A percentile compares a stretch with the other conserved stretches of the same genome.
Evolutionary conservation across 225 moss, liverwort and hornwort species (phyloP).

Genomic region (Marchantia polymorpha): DNA sequence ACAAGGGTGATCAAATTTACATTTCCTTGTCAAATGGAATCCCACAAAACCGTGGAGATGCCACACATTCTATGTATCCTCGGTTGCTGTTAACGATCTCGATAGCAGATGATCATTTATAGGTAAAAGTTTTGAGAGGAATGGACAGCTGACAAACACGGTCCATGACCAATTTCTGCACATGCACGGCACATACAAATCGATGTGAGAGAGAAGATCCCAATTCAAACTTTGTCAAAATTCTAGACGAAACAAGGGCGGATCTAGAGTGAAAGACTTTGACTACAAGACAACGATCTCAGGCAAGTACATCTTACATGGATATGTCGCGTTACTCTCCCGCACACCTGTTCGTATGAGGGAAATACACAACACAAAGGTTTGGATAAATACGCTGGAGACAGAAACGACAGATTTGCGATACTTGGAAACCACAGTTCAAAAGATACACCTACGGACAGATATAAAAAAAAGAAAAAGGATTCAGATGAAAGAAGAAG

Average conservation of each 20-base stretch:
- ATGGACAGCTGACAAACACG: slow-evolving; percentile 24
- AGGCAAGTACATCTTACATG: slow-evolving; percentile 29
- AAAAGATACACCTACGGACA: not conserved
- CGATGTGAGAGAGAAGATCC: not conserved
- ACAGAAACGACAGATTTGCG: not conserved
- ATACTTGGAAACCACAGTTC: too few species aligned
- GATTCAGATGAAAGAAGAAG: not conserved
- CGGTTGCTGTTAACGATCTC: too few species aligned
- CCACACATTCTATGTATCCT: too few species aligned
- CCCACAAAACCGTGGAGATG: too few species aligned
- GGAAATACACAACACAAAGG: not conserved
- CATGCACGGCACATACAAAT: not conserved
- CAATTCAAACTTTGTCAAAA: not conserved
- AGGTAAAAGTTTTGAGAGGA: not conserved
- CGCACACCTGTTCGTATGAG: slow-evolving; percentile 20
- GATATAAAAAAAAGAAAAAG: not conserved
- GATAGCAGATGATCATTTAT: not conserved
- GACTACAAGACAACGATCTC: too few species aligned
- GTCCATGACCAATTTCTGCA: slow-evolving; percentile 30
- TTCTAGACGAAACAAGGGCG: too few species aligned
- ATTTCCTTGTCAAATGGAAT: too few species aligned
- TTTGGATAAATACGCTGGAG: not conserved
- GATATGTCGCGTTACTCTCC: slow-evolving; percentile 22
- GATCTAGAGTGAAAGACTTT: not conserved
- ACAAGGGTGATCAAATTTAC: too few species aligned